Conservation (phyloP, 2,329 filamentous ascomycete genomes). For the Bipolaris zeicola region DNA sequence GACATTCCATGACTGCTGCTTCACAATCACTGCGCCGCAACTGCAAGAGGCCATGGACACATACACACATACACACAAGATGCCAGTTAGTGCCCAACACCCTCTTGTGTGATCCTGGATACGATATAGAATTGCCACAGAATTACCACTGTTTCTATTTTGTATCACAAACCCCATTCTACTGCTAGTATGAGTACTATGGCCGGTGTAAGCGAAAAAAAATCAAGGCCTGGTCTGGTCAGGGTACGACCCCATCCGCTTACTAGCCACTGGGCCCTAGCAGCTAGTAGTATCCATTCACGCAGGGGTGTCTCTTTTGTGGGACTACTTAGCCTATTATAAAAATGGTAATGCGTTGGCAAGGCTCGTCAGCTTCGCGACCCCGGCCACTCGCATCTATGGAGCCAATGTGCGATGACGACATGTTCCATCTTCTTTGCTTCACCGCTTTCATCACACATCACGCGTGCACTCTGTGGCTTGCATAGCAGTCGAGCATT, state of each 20-base stretch:
- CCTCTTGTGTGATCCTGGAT: not conserved
- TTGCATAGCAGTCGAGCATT: not conserved
- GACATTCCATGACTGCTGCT: no score
- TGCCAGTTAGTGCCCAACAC: not conserved
- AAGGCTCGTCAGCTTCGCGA: slow-evolving; percentile 12
- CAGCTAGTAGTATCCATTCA: not conserved
- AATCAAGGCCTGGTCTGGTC: not conserved
- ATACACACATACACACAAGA: no score
- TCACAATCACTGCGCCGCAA: no score
- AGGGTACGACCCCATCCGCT: not conserved
- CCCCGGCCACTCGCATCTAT: slow-evolving; percentile 11
- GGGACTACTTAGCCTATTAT: slow-evolving; percentile 16
- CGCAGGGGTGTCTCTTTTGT: slow-evolving; percentile 8
- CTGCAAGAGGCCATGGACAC: no score
- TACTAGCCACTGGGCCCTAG: slow-evolving; percentile 3
- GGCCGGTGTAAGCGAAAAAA: not conserved
- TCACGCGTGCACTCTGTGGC: slow-evolving; percentile 8
- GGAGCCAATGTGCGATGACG: slow-evolving; percentile 22
- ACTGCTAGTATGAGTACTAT: not conserved
- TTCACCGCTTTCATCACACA: slow-evolving; percentile 24
- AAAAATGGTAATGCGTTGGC: slow-evolving; percentile 21
- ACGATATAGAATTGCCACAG: not conserved
- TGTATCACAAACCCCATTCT: not conserved
- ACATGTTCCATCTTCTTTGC: slow-evolving; percentile 15
- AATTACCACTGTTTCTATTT: not conserved